Percentiles rank a stretch among this genome's conserved stretches.
phyloP scores from a whole-genome alignment of 2,329 filamentous ascomycete genomes.

The Trichoderma cornu-damae region DNA sequence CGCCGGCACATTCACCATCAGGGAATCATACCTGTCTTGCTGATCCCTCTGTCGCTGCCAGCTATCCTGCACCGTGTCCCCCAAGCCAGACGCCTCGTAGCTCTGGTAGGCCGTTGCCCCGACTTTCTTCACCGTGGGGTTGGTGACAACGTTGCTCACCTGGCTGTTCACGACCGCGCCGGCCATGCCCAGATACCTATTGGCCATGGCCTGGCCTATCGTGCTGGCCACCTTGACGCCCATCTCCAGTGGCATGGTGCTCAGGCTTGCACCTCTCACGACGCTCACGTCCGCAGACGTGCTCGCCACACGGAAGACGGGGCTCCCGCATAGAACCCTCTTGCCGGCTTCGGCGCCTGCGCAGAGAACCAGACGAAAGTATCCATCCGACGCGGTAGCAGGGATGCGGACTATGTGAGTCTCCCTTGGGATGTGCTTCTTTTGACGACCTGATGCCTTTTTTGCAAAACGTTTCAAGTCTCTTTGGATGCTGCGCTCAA shows the following conservation, averaged over 20 bases:
- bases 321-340: constrained; percentile 59
- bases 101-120: constrained; percentile 37
- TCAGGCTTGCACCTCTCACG: constrained; percentile 59
- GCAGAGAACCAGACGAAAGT: constrained; percentile 63
- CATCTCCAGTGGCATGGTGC: constrained; percentile 60
- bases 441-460: constrained; percentile 44
- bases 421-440: constrained; percentile 52
- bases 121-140: constrained; percentile 34
- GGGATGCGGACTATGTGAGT: constrained; percentile 63
- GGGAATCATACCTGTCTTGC: constrained; percentile 29
- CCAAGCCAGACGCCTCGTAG: constrained; percentile 30
- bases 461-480: constrained; percentile 61
- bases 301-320: constrained; percentile 64
- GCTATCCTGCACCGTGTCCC: constrained; percentile 28
- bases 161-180: constrained; percentile 38
- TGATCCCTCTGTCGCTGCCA: constrained; percentile 35
- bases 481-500: constrained; percentile 63
- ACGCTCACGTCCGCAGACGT: constrained; percentile 57
- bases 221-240: constrained; percentile 54
- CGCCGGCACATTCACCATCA: constrained; percentile 33
- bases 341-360: constrained; percentile 36
- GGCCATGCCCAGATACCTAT: constrained; percentile 39
- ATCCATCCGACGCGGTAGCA: constrained; percentile 58
- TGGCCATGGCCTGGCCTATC: constrained; percentile 42
- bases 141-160: constrained; percentile 36